Percentiles rank a stretch among this genome's conserved stretches.
Evolutionary conservation across 345 rosid species (phyloP).

Genomic region (Pistacia atlantica): DNA sequence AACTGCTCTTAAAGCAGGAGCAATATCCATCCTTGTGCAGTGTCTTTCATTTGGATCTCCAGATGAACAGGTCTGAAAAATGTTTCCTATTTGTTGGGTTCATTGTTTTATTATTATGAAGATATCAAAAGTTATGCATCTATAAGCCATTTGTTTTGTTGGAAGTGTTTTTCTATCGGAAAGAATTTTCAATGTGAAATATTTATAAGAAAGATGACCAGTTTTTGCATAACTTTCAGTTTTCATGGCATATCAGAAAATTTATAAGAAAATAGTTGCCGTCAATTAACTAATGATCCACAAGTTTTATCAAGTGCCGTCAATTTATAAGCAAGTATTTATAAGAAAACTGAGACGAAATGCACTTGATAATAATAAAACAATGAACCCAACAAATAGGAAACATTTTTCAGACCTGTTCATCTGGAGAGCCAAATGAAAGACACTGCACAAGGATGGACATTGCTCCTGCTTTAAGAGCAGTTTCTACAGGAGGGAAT

Average conservation of each 20-base stretch:
- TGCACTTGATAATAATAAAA: no score
- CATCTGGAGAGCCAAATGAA: slow-evolving; percentile 88
- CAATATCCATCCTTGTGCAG: slow-evolving; percentile 79
- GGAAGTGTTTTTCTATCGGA: background rate
- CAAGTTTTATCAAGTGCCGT: no score
- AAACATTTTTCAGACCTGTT: slow-evolving; percentile 59
- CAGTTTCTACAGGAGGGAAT: slow-evolving; percentile 83
- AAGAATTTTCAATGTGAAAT: background rate
- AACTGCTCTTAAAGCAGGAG: slow-evolving; percentile 80
- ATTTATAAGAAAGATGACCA: background rate
- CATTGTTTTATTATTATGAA: no score
- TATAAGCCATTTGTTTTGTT: background rate
- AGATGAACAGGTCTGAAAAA: slow-evolving; percentile 75
- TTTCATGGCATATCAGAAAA: background rate
- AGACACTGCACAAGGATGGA: slow-evolving; percentile 89
- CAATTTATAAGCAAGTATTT: no score
- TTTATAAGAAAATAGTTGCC: background rate
- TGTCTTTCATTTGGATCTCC: slow-evolving; percentile 92
- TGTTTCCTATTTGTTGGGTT: slow-evolving; percentile 11
- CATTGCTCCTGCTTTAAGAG: slow-evolving; percentile 79
- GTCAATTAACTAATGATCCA: no score
- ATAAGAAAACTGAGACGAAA: no score
- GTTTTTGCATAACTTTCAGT: background rate
- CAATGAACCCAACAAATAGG: slow-evolving; percentile 3
- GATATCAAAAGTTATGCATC: background rate